Evolutionary conservation across 225 moss, liverwort and hornwort genomes (phyloP), one percentile per base, ranked within the genome.

Genomic region (Physcomitrium patens): DNA sequence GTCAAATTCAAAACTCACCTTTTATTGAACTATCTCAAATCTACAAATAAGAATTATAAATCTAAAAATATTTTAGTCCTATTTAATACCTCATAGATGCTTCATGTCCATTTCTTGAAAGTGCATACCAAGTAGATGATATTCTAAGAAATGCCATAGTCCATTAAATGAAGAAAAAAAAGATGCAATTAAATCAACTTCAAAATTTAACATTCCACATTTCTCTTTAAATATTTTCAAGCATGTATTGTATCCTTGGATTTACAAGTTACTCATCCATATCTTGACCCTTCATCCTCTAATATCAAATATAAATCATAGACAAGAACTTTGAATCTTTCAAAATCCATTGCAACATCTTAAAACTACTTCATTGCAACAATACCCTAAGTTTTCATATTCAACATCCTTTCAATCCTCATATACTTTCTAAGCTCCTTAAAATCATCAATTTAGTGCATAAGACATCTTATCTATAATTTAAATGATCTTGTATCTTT

Each of bases 121-220:
- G 31, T 48, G n/a, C 71, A 27, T 17, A 2, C 26, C 24, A 15
- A 22, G 23, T 7, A 10, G 5, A 44, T 12, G 44, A 56, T 46
- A 8, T 17, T 47, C 46, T 47, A 71, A 71, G 60, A 71, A 71
- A 71, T 19, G 49, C 37, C n/a, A 62, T 26, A 60, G 26, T 17
- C 47, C 46, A 57, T 3, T 42, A 8, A 43, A 13, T 24, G 22
- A 15, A n/a, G 18, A 70, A 42, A 9, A 52, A 7, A 9, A 6
- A n/a, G 2, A 18, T 10, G 55, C 19, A 23, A 70, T 41, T 4
- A 37, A 37, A 37, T 37, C 31, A 7, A 37, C 31, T 37, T 37
- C 31, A 37, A 37, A 37, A 37, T 37, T 37, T 18, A 18, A 63
- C 63, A 13, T 44, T 46, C 59, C 15, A 4, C 62, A 41, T 63